A percentile compares a stretch with the other conserved stretches of the same genome.
Conservation (phyloP, 1,284 basidiomycete species). For the Tremellales sp. region DNA sequence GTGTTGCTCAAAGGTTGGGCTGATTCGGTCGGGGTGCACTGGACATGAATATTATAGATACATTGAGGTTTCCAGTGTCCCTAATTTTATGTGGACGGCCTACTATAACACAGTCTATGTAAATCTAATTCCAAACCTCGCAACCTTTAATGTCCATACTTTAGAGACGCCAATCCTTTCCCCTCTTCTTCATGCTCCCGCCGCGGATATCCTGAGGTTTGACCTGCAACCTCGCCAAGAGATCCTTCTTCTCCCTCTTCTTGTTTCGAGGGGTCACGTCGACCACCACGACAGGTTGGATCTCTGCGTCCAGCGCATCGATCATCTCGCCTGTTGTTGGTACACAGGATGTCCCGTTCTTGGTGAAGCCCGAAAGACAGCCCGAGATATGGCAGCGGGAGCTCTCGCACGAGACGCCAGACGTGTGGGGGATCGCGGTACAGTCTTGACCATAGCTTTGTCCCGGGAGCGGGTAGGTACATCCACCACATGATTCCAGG, state of each 20-base stretch:
- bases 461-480: not conserved
- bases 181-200: not conserved
- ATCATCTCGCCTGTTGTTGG: not conserved
- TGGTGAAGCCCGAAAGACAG: not conserved
- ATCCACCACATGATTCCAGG: constrained; percentile 7
- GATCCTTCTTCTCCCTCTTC: not conserved
- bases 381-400: not conserved
- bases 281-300: not conserved
- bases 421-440: constrained; percentile 1
- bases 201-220: not conserved
- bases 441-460: constrained; percentile 1
- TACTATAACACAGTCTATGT: too few species aligned
- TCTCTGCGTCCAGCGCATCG: not conserved
- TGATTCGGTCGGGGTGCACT: too few species aligned
- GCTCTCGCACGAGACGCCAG: not conserved
- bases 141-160: too few species aligned
- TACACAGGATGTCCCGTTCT: not conserved
- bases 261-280: not conserved
- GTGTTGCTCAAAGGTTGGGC: too few species aligned
- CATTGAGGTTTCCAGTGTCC: too few species aligned
- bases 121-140: too few species aligned
- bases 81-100: too few species aligned
- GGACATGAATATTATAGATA: too few species aligned
- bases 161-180: not conserved
- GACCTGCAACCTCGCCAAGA: not conserved